phyloP scores from a whole-genome alignment of 805 yeast species.

The Lipomyces sp. region DNA sequence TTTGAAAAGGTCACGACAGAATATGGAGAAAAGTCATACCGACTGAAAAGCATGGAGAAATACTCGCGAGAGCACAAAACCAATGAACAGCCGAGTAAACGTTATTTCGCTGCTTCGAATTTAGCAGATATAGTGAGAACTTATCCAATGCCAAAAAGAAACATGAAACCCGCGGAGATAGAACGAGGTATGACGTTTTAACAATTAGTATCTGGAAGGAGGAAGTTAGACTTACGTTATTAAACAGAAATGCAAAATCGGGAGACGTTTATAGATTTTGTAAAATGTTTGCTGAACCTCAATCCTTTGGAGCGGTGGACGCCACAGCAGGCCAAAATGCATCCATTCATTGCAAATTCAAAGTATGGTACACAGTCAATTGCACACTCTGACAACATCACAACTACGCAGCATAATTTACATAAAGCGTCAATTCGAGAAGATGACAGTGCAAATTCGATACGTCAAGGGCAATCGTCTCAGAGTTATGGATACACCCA shows the following conservation, averaged over 20 bases:
- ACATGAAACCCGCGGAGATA: constrained; percentile 49
- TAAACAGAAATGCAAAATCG: constrained; percentile 70
- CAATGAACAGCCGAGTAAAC: constrained; percentile 78
- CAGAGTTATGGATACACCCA: background rate
- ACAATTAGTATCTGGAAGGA: background rate
- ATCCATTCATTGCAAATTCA: constrained; percentile 81
- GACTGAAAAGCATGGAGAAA: constrained; percentile 57
- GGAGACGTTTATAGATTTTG: constrained; percentile 72
- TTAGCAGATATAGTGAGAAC: constrained; percentile 75
- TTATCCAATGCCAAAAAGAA: constrained; percentile 56
- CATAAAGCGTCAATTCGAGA: background rate
- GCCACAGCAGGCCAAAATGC: constrained; percentile 91
- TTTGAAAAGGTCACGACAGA: constrained; percentile 55
- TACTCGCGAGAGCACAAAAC: constrained; percentile 52
- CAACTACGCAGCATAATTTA: background rate
- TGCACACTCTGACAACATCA: constrained; percentile 4
- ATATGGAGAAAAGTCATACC: constrained; percentile 47
- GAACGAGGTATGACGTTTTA: constrained; percentile 46
- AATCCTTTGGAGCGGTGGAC: constrained; percentile 96
- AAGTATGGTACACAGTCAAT: constrained; percentile 46
- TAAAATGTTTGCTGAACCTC: constrained; percentile 74
- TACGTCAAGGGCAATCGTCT: constrained; percentile 14
- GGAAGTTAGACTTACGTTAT: background rate
- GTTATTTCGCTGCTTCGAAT: constrained; percentile 71
- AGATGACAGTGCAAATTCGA: constrained; percentile 6